phyloP scores from a whole-genome alignment of 805 yeast species.

The Nematodospora valgi region DNA sequence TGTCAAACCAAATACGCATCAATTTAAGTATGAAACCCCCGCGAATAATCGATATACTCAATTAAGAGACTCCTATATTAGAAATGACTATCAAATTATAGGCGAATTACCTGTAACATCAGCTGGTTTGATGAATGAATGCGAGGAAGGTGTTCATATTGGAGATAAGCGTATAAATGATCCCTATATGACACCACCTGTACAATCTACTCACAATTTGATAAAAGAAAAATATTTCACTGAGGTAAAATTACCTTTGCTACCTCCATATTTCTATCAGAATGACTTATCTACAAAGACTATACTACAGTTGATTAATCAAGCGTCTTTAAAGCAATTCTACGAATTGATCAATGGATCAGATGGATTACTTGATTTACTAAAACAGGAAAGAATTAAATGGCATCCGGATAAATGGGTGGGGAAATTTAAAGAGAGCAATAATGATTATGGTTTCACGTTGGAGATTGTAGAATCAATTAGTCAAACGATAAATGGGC shows the following conservation, averaged over 20 bases:
- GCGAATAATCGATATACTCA: conserved; percentile 13
- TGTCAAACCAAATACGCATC: conserved; percentile 23
- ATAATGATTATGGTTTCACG: conserved; percentile 15
- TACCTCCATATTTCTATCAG: conserved; percentile 11
- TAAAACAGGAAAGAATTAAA: conserved; percentile 50
- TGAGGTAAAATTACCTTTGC: conserved; percentile 12
- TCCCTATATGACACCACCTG: conserved; percentile 10
- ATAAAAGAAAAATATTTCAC: conserved; percentile 14
- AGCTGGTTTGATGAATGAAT: conserved; percentile 34
- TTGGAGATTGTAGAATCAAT: conserved; percentile 25
- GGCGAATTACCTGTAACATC: conserved; percentile 31
- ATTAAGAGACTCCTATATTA: conserved; percentile 22
- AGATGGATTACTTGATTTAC: conserved; percentile 17
- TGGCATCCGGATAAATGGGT: conserved; percentile 75
- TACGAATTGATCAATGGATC: conserved; percentile 15
- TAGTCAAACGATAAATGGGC: conserved; percentile 29
- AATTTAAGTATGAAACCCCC: conserved; percentile 19
- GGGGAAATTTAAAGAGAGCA: conserved; percentile 16
- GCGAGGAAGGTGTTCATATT: conserved; percentile 26
- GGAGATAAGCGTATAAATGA: conserved; percentile 36
- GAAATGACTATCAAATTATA: conserved; percentile 21
- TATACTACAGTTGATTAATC: conserved; percentile 16
- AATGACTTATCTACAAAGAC: conserved; percentile 9
- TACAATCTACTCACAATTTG: neutral
- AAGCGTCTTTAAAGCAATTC: conserved; percentile 22